Base-by-base conservation (phyloP, 345 rosid genomes). In the Salix purpurea region DNA sequence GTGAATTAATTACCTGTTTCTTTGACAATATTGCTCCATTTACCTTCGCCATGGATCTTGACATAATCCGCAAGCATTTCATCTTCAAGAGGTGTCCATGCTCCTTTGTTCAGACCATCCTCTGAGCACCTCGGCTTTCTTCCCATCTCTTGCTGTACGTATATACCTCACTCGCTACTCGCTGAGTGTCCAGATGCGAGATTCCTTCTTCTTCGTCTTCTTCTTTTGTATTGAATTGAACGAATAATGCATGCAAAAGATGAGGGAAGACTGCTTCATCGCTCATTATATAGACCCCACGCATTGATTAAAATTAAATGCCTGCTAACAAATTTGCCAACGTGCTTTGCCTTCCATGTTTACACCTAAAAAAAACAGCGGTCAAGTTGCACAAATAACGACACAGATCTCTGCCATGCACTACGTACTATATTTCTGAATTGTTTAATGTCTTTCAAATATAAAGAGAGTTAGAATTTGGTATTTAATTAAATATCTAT, bases 71-170 rank as follows among this genome's bases (percentile, higher is more conserved):
- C 23, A 64, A 81, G 81, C 65, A 77, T 56, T 56, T 81, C 64
- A 72, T 86, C 80, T 56, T 84, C 87, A 26, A 3, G 4, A 48
- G 80, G 44, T 1, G 81, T 78, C 86, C 85, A 86, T 7, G 84
- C 77, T 76, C 89, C 85, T 77, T 62, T 82, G 42, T 72, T 82
- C n/a, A 82, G 24, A 4, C 83, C 85, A 65, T 77, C 83, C 66
- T 75, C 76, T 7, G 79, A 74, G 37, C 65, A 26, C 37, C 76
- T 58, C 30, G 80, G 80, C 52, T 74, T 75, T 67, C 78, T 75
- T 60, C 70, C 84, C 85, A 82, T 79, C n/a, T 75, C 23, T 9
- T 12, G 12, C 26, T 56, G 24, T 34, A 34, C 34, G 34, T 34
- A 34, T 34, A 34, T 34, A 34, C 18, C 54, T 3, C 18, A 9